phyloP scores from a whole-genome alignment of 75 land plant species.

The Sequoiadendron giganteum region DNA sequence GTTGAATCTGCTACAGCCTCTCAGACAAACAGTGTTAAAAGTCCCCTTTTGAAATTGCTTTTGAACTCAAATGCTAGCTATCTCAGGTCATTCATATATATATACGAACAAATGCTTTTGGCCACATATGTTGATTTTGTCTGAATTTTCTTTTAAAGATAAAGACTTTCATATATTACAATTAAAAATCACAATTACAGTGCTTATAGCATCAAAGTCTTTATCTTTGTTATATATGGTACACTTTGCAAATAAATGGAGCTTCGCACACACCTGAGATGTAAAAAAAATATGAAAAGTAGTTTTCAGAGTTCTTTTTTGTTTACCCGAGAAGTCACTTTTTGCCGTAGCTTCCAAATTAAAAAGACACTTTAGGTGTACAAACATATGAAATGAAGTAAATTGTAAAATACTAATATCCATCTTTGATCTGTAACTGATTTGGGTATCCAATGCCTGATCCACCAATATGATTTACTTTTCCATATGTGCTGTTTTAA shows the following conservation, averaged over 20 bases:
- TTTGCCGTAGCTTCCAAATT: not conserved
- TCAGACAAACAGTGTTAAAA: too few relatives aligned
- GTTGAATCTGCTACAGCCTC: not conserved
- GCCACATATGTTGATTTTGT: not conserved
- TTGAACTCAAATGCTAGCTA: too few relatives aligned
- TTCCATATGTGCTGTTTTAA: too few relatives aligned
- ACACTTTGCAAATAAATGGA: too few relatives aligned
- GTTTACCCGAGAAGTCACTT: not conserved
- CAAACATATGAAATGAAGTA: not conserved
- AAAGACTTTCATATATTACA: not conserved
- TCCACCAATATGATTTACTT: too few relatives aligned
- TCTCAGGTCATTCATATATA: too few relatives aligned
- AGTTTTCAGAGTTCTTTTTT: not conserved
- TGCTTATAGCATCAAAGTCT: too few relatives aligned
- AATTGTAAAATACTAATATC: not conserved
- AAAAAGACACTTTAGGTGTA: not conserved
- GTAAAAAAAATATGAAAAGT: not conserved
- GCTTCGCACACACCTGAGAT: too few relatives aligned
- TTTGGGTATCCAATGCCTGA: too few relatives aligned
- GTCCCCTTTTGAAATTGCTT: too few relatives aligned
- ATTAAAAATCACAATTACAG: too few relatives aligned
- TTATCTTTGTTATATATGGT: too few relatives aligned
- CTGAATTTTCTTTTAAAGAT: not conserved
- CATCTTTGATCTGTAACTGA: not conserved
- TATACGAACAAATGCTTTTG: not conserved